Percentiles rank a stretch among this genome's conserved stretches.
Conservation (phyloP, 352 stramenopile genomes). For the Albugo candida region DNA sequence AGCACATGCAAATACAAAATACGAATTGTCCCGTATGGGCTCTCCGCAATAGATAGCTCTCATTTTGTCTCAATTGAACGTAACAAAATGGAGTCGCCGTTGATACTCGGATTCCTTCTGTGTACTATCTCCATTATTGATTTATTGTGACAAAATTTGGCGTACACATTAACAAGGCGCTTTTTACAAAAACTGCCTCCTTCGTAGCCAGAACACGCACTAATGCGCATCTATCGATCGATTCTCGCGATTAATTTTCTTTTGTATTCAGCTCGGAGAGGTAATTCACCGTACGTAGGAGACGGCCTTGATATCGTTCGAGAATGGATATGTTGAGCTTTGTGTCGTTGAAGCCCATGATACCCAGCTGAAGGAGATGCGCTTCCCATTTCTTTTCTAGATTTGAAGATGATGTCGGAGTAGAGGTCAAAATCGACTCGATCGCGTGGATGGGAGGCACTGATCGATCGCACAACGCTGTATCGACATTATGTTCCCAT, state of each 20-base stretch:
- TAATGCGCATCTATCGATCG: too few relatives aligned
- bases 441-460: constrained; percentile 43
- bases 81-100: too few relatives aligned
- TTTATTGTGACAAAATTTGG: too few relatives aligned
- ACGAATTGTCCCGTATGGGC: too few relatives aligned
- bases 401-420: constrained; percentile 18
- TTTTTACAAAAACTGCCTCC: too few relatives aligned
- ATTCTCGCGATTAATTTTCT: not conserved
- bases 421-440: constrained; percentile 30
- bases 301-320: constrained; percentile 57
- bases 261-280: constrained; percentile 32
- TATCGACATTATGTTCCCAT: constrained; percentile 32
- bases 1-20: too few relatives aligned
- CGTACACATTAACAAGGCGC: too few relatives aligned
- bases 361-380: constrained; percentile 36
- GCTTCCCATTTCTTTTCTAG: constrained; percentile 38
- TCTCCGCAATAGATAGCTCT: too few relatives aligned
- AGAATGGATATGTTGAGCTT: constrained; percentile 45
- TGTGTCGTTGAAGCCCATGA: constrained; percentile 53
- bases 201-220: too few relatives aligned
- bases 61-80: too few relatives aligned
- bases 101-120: too few relatives aligned
- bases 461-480: constrained; percentile 8
- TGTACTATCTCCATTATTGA: too few relatives aligned
- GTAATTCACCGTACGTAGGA: constrained; percentile 70